Base-by-base conservation (phyloP, 2,329 filamentous ascomycete genomes). In the Sporothrix brasiliensis region DNA sequence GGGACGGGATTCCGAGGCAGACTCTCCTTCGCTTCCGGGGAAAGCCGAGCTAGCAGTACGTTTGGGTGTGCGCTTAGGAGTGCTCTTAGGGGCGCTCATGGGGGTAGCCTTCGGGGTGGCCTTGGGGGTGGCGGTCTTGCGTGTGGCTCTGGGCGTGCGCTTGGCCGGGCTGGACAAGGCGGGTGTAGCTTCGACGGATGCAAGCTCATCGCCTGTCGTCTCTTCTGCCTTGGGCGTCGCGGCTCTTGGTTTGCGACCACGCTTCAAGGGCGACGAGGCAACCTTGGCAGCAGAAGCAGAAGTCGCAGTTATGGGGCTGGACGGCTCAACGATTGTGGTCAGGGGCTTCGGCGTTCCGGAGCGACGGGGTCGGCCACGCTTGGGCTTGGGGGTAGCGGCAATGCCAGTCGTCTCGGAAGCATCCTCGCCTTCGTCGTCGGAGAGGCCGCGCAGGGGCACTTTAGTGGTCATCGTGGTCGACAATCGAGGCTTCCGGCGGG, bases 321-420 rank as follows among this genome's bases (percentile, higher is more conserved):
- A 65, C 5, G 53, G 63, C n/a, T 34, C n/a, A 4, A 34, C 39
- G n/a, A 16, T 21, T 74, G 84, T 83, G 73, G 82, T 85, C 3
- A 77, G 69, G 0, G 84, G 83, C 72, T 83, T 79, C 2, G 86
- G 86, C 3, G 85, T 88, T 5, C 83, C 85, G 70, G 86, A 85
- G 39, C 81, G 81, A 69, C 81, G 83, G 60, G 84, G 82, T 44
- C 83, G 71, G 4, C 73, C 71, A 34, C 72, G 73, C 6, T 68
- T 65, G 21, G 65, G 72, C 60, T 73, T 74, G 9, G 73, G 71
- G 0, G 72, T 72, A 34, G 83, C 16, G 81, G 54, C 76, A 73
- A 75, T 75, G 24, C 73, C 73, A 69, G 73, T 73, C 68, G 69
- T 67, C n/a, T 75, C 74, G 68, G 77, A 77, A 54, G 78, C 79